Evolutionary conservation across 106 monocot species (phyloP), one percentile per base, ranked within the genome.

Genomic region (Allium sativum): DNA sequence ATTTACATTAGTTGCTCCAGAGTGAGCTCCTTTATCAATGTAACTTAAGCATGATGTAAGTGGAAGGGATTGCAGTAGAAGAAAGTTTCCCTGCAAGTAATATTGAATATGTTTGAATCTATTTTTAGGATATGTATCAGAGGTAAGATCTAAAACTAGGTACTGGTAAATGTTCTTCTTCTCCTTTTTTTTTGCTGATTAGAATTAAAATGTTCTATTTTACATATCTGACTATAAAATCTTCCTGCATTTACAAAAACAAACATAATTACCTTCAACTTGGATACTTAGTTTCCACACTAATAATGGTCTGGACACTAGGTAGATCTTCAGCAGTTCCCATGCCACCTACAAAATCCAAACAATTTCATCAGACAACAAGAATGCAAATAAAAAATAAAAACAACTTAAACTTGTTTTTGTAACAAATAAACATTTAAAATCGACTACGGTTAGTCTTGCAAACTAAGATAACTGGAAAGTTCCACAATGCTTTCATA

Each of bases 401-500:
- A 48, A 5, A 15, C 48, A 48, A 48, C 31, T 31, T 31, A 31
- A 31, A 1, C 3, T 31, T 31, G 31, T 31, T 31, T 31, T 31
- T 31, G 31, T 31, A 31, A 31, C 3, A 31, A 31, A 31, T 31
- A 31, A 15, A 48, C 15, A 5, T 48, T 5, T 1, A 48, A 12
- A 10, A 48, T 15, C 15, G 2, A 48, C 48, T 40, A 48, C 6
- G 4, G 6, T 48, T 48, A 5, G 1, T 48, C 48, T 48, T 5
- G 48, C 48, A 48, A 15, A 85, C 80, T 55, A 85, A 68, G 46
- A 85, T 80, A 13, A 59, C 84, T 0, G 84, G 84, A 40, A 85
- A 61, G 62, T 87, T 82, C 87, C 70, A 79, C 12, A 48, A 15
- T 15, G 48, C 48, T 82, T 12, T 42, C 10, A 48, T 15, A n/a